phyloP scores from a whole-genome alignment of 2,329 filamentous ascomycete species.

The Colletotrichum kahawae region DNA sequence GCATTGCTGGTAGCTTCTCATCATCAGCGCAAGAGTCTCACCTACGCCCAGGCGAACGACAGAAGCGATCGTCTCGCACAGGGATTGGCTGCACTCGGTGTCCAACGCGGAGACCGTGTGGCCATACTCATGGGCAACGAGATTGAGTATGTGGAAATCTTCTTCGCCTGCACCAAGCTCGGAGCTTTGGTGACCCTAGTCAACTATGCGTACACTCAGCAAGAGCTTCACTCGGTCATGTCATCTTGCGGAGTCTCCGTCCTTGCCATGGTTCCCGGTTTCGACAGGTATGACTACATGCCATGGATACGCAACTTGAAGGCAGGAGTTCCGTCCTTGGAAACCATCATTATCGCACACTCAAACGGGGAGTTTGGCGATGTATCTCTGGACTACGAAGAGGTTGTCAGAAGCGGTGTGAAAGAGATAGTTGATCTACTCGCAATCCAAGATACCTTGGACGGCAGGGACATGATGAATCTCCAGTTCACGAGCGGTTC shows the following conservation, averaged over 20 bases:
- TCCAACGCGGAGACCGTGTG: not conserved
- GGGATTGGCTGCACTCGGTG: not conserved
- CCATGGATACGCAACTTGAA: not conserved
- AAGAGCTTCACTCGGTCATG: not conserved
- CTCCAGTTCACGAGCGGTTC: not conserved
- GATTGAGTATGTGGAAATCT: not conserved
- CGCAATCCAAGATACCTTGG: not conserved
- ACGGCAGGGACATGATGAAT: not conserved
- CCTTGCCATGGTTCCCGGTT: not conserved
- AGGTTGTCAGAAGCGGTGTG: not conserved
- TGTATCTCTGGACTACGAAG: not conserved
- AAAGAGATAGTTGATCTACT: not conserved
- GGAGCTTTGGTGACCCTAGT: not conserved
- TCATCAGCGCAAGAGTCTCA: not conserved
- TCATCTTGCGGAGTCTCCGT: not conserved
- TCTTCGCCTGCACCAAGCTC: not conserved
- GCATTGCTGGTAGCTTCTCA: not conserved
- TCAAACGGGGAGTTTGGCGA: not conserved
- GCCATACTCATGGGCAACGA: not conserved
- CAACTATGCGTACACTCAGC: not conserved
- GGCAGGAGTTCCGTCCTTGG: not conserved
- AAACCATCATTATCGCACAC: not conserved
- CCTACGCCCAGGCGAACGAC: not conserved
- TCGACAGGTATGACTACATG: not conserved
- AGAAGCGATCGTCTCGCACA: not conserved